Base-by-base conservation (phyloP, 2,329 filamentous ascomycete genomes). In the Neofusicoccum kwambonambiense region DNA sequence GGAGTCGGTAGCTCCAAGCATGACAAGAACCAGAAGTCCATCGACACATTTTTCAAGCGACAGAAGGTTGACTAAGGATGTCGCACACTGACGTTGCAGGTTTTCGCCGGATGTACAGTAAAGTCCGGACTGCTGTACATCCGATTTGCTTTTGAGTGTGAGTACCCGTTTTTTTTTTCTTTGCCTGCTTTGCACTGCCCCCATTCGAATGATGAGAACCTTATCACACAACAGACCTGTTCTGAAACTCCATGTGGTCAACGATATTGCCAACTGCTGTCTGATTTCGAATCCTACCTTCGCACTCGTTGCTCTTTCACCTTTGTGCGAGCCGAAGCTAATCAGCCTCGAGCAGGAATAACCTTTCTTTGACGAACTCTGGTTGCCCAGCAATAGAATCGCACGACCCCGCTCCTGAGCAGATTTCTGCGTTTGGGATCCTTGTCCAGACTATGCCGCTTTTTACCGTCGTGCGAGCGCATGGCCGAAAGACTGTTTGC, bases 251-350 rank as follows among this genome's bases (percentile, higher is more conserved):
- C 69, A 83, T 91, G 89, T 90, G 84, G 89, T 90, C 84, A 82
- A 81, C 66, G 80, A 87, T 88, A 86, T 87, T 88, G 76, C 87
- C 89, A 92, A 92, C 89, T 90, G 89, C 89, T 92, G 87, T 91
- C 89, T 91, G 89, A 91, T 76, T 22, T 47, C 41, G 42, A 60
- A 54, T n/a, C 13, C 27, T 4, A n/a, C 9, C 19, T 19, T 31
- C 56, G 42, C 56, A 60, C 42, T 35, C 15, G 4, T 13, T 13
- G 4, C 15, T 58, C 54, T 39, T 7, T n/a, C 42, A 11, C 3
- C 4, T n/a, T 11, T 4, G 12, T 35, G 56, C 54, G 27, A 47
- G 27, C 42, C 27, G 17, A 17, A 35, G 42, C 42, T 60, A 60
- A 60, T 37, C 50, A 52, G 27, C 11, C 12, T 60, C 11, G 27